phyloP scores from a whole-genome alignment of 1,284 basidiomycete genomes.

The Bondarzewia mesenterica region DNA sequence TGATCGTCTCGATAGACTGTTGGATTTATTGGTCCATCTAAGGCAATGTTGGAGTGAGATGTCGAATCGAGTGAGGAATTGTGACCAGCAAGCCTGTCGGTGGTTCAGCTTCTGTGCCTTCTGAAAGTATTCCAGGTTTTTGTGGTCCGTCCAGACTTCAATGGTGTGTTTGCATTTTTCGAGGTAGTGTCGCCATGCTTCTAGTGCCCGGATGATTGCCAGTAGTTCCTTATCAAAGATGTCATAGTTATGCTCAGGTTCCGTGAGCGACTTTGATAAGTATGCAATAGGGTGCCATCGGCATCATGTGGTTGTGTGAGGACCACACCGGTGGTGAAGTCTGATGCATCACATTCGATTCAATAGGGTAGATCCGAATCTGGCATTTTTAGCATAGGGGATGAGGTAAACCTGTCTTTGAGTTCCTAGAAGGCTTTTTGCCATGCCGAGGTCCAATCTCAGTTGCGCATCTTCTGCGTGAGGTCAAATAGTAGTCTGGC shows the following conservation, averaged over 20 bases:
- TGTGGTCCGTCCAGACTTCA: slow-evolving; percentile 19
- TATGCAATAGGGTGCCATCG: background rate
- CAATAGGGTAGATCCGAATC: background rate
- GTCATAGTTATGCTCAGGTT: slow-evolving; percentile 19
- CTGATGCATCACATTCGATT: background rate
- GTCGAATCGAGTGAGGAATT: background rate
- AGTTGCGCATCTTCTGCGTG: background rate
- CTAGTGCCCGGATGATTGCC: slow-evolving; percentile 16
- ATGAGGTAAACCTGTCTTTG: background rate
- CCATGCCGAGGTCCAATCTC: background rate
- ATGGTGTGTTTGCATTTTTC: slow-evolving; percentile 9
- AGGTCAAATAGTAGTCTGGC: background rate
- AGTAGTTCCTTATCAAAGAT: slow-evolving; percentile 29
- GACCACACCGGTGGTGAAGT: background rate
- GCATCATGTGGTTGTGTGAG: background rate
- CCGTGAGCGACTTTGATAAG: background rate
- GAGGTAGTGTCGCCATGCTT: slow-evolving; percentile 19
- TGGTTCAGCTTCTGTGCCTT: slow-evolving; percentile 10
- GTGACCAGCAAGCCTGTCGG: slow-evolving; percentile 13
- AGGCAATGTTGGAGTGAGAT: background rate
- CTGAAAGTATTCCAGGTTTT: slow-evolving; percentile 19
- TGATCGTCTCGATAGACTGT: background rate
- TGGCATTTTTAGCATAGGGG: background rate
- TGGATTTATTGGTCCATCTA: background rate
- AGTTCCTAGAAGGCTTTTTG: background rate